Conservation (phyloP, 1,284 basidiomycete species). For the Meira nashicola region DNA sequence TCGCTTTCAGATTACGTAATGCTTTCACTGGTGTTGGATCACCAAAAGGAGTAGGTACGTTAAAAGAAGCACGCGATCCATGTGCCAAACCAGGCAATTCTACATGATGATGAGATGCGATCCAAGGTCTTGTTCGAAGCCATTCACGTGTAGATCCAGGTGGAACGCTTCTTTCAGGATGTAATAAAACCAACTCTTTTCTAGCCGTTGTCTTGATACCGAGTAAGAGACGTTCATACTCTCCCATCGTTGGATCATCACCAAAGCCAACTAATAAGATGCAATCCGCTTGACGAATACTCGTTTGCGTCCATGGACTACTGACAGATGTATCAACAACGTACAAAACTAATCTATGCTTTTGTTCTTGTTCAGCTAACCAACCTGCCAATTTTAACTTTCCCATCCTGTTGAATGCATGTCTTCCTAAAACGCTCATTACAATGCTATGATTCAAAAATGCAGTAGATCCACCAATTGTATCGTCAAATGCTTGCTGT, state of each 20-base stretch:
- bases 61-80: neutral
- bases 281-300: conserved; percentile 72
- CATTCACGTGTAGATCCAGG: conserved; percentile 92
- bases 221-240: conserved; percentile 80
- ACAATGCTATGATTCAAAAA: conserved; percentile 49
- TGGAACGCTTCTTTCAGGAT: conserved; percentile 80
- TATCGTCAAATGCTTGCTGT: conserved; percentile 44
- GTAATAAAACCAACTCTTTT: conserved; percentile 90
- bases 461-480: conserved; percentile 40
- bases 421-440: conserved; percentile 48
- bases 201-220: conserved; percentile 93
- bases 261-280: conserved; percentile 82
- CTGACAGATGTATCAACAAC: conserved; percentile 50
- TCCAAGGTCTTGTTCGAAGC: conserved; percentile 87
- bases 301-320: conserved; percentile 50
- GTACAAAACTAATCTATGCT: conserved; percentile 48
- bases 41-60: neutral
- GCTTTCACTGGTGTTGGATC: conserved; percentile 86
- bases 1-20: conserved; percentile 70
- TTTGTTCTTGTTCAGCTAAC: conserved; percentile 50
- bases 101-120: conserved; percentile 85
- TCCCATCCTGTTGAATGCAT: conserved; percentile 52
- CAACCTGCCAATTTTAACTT: conserved; percentile 52
- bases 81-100: conserved; percentile 65
- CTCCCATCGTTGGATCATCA: conserved; percentile 78